Base-by-base conservation (phyloP, 805 yeast genomes). In the Saturnispora hagleri region DNA sequence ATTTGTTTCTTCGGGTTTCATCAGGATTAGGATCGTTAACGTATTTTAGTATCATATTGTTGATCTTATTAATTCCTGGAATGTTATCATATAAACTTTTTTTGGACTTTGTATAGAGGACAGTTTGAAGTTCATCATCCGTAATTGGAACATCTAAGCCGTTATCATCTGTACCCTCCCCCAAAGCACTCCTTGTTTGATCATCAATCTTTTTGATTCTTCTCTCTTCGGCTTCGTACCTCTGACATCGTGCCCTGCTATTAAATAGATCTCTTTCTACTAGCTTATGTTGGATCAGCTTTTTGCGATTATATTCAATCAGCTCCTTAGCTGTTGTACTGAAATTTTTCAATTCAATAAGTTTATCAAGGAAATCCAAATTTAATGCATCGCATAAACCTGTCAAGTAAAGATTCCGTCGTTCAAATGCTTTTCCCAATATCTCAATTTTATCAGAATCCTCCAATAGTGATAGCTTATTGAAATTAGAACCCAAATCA, bases 401-500 rank as follows among this genome's bases (percentile, higher is more conserved):
- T 48, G 73, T 72, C 22, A 76, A 63, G 20, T 81, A 77, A 18
- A 82, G 76, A 55, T 77, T 81, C 38, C 77, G 80, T 40, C 82
- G 77, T 65, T 93, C 98, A 56, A 87, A 82, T 1, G 89, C 84
- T 61, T 86, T 89, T 1, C 98, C 97, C 28, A 89, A 79, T 55
- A 81, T 80, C 62, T 93, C 98, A 54, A 88, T 74, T 2, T 57
- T 58, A 46, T 60, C 59, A 4, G 70, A 68, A 51, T 67, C 69
- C 48, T 69, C 68, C 9, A 81, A 72, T 3, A 80, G 62, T 1
- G 93, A 78, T 48, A 82, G 69, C 1, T 78, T 66, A 55, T 79
- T 79, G 59, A 77, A 72, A 5, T 69, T 64, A 1, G 76, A 69
- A 1, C 82, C 81, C n/a, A 79, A 62, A 46, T 79, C 82, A 1